Base-by-base conservation (phyloP, 495 filamentous ascomycete genomes). In the Hypoxylon cercidicola region DNA sequence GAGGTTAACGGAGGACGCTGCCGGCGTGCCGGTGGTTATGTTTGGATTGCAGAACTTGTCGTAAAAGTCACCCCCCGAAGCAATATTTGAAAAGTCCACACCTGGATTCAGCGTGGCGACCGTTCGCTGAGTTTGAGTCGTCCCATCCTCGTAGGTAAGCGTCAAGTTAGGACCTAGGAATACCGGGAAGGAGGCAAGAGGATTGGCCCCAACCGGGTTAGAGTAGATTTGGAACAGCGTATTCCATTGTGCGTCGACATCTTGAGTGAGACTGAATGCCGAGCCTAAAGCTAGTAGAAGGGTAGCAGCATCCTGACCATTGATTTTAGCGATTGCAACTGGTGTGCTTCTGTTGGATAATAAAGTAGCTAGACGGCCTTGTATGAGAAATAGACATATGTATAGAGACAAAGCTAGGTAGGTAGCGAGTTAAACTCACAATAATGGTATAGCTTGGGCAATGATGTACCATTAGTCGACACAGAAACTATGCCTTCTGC, bases 161-260 rank as follows among this genome's bases (percentile, higher is more conserved):
- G 62, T 73, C 19, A 74, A 9, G n/a, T 13, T 68, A 8, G 59
- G 55, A 9, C 63, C 68, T 4, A 68, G 44, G 49, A 53, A 73
- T 41, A 59, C 40, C 4, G 53, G 15, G 3, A 57, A 59, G 0
- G 20, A 51, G 6, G 61, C 59, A 25, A 72, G 58, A 32, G 64
- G 60, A 7, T 25, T 70, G 12, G 2, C 25, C 18, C 34, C 21
- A 12, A 11, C 16, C 4, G 52, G 51, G 19, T 50, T 41, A n/a
- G 53, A 52, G 37, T 64, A 56, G 11, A 45, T 66, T 15, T 21
- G 56, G 41, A 76, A 68, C 1, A 37, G 50, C 10, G 35, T 35
- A 35, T 77, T 75, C 72, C 72, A 78, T 47, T 70, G 67, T 4
- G 76, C 69, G 48, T 77, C 75, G 7, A 60, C 56, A 45, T 77